Evolutionary conservation across 1,284 basidiomycete genomes (phyloP).

Genomic region (Erythrobasidium hasegawianum): DNA sequence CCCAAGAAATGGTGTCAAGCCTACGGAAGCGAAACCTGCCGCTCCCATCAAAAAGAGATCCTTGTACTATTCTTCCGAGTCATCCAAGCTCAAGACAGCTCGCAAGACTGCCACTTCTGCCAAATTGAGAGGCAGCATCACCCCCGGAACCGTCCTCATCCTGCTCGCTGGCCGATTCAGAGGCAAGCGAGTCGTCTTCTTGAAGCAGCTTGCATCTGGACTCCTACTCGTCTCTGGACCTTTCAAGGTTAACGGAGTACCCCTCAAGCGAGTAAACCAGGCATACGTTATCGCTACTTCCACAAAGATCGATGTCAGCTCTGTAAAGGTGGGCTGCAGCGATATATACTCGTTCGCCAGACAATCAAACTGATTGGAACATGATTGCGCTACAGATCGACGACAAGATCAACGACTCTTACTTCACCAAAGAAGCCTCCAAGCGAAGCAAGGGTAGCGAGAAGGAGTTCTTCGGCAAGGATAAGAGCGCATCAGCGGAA

Average conservation of each 20-base stretch:
- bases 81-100: conserved; percentile 80
- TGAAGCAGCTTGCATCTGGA: conserved; percentile 93
- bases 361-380: neutral
- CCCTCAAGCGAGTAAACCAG: conserved; percentile 96
- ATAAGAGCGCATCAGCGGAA: conserved; percentile 63
- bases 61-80: conserved; percentile 57
- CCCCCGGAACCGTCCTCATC: conserved; percentile 92
- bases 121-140: conserved; percentile 79
- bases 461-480: conserved; percentile 81
- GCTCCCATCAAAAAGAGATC: conserved; percentile 55
- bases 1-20: conserved; percentile 22
- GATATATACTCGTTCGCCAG: neutral
- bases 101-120: conserved; percentile 76
- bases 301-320: conserved; percentile 83
- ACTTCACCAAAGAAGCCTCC: conserved; percentile 78
- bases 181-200: conserved; percentile 96
- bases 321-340: conserved; percentile 60
- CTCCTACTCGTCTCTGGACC: conserved; percentile 95
- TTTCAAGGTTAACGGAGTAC: conserved; percentile 98
- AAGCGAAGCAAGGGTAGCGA: conserved; percentile 81
- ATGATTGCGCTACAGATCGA: conserved; percentile 43
- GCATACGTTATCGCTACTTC: conserved; percentile 99
- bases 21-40: conserved; percentile 10
- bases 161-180: conserved; percentile 96
- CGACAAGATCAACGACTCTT: conserved; percentile 88